These are phyloP conservation scores for Phanerochaete sordida DNA, from an alignment of 768 basidiomycete species.

Conservation along the genomic window DNA sequence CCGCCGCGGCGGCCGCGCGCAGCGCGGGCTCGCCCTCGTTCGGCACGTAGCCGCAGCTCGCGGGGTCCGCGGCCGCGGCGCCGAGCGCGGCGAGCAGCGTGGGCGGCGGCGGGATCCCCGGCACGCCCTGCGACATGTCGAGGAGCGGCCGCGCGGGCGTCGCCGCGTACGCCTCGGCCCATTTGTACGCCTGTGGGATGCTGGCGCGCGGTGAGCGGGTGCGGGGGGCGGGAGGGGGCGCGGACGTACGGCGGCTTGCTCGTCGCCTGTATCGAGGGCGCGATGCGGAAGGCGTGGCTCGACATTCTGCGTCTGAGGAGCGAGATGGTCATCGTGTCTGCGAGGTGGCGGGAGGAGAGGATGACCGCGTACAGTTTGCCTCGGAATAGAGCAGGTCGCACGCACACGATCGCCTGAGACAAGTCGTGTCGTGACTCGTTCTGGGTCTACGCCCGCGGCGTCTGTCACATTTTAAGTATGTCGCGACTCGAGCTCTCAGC, in stretches of 20 bases:
- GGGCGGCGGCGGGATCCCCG: slow-evolving; percentile 59
- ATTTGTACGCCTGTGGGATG: slow-evolving; percentile 56
- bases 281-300: slow-evolving; percentile 15
- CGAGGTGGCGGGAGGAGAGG: background rate
- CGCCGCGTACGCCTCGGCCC: slow-evolving; percentile 45
- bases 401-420: background rate
- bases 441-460: background rate
- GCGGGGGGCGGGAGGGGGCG: background rate
- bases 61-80: slow-evolving; percentile 37
- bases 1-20: slow-evolving; percentile 48
- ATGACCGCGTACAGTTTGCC: background rate
- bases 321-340: background rate
- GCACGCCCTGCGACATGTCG: slow-evolving; percentile 76
- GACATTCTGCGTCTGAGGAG: slow-evolving; percentile 5
- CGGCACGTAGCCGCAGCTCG: slow-evolving; percentile 51
- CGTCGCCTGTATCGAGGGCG: slow-evolving; percentile 16
- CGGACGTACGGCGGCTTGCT: slow-evolving; percentile 19
- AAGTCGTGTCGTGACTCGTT: background rate
- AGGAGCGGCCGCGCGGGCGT: slow-evolving; percentile 48
- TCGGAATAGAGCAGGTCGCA: background rate
- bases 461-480: too few species aligned
- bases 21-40: slow-evolving; percentile 56
- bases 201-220: slow-evolving; percentile 25
- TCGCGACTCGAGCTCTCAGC: too few species aligned
- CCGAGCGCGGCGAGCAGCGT: slow-evolving; percentile 41